Base-by-base conservation (phyloP, 306 rosid species). In the Vigna angularis region DNA sequence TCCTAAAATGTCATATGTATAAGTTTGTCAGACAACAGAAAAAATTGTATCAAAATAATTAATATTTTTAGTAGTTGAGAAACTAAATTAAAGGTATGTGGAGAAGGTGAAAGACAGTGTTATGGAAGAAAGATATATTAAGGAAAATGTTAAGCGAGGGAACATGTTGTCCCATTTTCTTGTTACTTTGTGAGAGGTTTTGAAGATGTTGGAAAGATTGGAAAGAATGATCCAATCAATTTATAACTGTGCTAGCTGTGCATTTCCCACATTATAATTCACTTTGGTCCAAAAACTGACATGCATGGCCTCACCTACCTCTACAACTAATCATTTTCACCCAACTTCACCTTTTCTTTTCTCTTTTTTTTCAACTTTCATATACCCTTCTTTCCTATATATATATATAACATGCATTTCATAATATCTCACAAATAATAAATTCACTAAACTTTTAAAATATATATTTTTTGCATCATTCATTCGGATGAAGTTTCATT, bases 141-240 rank as follows among this genome's bases (percentile, higher is more conserved):
- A 44, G 73, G 71, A 78, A 76, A 71, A 69, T 82, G 65, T 62
- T 68, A 66, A 45, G 61, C 49, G 81, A 84, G 86, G 89, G 80
- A 86, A 86, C 90, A 90, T 24, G 24, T 47, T 81, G 86, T 83
- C 81, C 83, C 88, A 66, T 79, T 47, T 76, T 63, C 56, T 84
- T 63, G 63, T 3, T 11, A 68, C 70, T 79, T 79, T 70, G 50
- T 73, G 77, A 72, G 67, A 58, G 61, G 73, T 79, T 67, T 83
- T 68, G 20, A 80, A 83, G 85, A 47, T 85, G 81, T 66, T 47
- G 18, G 77, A 77, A 58, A 72, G 72, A 70, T 74, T 84, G 79
- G 74, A 75, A 66, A 78, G 34, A 51, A 18, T 38, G 68, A 38
- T 63, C 32, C 3, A 5, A 28, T 74, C 79, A 61, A 82, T 83